Conservation (phyloP, 768 basidiomycete genomes). For the Boletus fagicola region DNA sequence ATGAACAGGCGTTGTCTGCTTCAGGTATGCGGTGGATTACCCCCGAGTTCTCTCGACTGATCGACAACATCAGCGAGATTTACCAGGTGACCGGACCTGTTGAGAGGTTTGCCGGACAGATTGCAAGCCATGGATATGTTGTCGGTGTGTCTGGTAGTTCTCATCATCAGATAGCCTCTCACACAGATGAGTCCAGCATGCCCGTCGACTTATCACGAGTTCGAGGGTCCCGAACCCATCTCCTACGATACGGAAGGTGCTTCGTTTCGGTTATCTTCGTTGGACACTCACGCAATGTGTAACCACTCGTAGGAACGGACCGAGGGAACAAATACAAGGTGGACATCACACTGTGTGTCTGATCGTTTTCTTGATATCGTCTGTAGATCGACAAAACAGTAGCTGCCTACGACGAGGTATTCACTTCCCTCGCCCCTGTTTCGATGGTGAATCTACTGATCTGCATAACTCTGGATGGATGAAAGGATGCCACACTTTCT, state of each 20-base stretch:
- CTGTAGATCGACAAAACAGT: conserved; percentile 84
- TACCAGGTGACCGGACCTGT: conserved; percentile 97
- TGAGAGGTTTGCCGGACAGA: conserved; percentile 87
- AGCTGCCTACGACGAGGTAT: conserved; percentile 84
- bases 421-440: not conserved
- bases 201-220: conserved; percentile 89
- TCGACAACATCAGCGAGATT: conserved; percentile 65
- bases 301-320: conserved; percentile 61
- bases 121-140: conserved; percentile 82
- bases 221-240: conserved; percentile 83
- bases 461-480: not conserved
- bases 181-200: conserved; percentile 49
- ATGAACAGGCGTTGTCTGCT: conserved; percentile 68
- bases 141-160: conserved; percentile 52
- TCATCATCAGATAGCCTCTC: not conserved
- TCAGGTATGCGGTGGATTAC: conserved; percentile 50
- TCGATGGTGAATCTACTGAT: not conserved
- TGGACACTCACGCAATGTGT: not conserved
- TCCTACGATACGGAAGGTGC: conserved; percentile 84
- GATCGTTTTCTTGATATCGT: conserved; percentile 4
- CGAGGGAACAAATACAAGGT: conserved; percentile 93
- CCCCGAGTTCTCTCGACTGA: not conserved
- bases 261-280: not conserved
- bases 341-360: not conserved
- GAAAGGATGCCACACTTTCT: conserved; percentile 73